Conservation (phyloP, 1,139 yeast genomes). For the Nadsonia starkeyi-henricii region DNA sequence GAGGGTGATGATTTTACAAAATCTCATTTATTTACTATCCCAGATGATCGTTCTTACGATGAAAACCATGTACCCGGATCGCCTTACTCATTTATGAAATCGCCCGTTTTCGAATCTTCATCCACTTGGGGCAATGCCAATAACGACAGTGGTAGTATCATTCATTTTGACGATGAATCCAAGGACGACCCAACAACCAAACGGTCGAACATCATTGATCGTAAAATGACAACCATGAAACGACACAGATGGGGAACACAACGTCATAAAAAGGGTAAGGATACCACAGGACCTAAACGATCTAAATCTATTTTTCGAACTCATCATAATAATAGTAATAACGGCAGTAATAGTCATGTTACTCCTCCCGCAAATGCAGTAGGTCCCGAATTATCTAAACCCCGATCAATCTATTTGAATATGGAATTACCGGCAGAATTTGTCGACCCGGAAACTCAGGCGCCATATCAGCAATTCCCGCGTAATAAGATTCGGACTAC, state of each 20-base stretch:
- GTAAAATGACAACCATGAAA: constrained; percentile 34
- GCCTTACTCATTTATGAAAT: background rate
- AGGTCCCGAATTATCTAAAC: constrained; percentile 6
- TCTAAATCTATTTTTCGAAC: constrained; percentile 14
- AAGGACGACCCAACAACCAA: too few relatives aligned
- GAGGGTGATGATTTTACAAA: background rate
- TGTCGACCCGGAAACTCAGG: constrained; percentile 39
- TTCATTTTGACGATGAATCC: background rate
- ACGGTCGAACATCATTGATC: constrained; percentile 9
- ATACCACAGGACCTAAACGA: constrained; percentile 23
- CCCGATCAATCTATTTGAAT: constrained; percentile 40
- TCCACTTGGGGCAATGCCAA: background rate
- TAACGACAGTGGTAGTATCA: background rate
- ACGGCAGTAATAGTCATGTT: constrained; percentile 1
- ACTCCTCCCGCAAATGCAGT: background rate
- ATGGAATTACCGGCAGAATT: constrained; percentile 47
- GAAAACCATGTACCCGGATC: background rate
- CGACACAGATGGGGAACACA: constrained; percentile 88
- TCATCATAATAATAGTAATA: constrained; percentile 5
- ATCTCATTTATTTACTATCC: background rate
- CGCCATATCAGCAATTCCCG: constrained; percentile 32
- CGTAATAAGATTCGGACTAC: constrained; percentile 87
- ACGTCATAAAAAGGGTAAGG: constrained; percentile 61
- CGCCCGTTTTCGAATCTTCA: background rate
- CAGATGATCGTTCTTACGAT: too few relatives aligned